Conservation (phyloP, 495 filamentous ascomycete species). For the Astrothelium subdiscretum region DNA sequence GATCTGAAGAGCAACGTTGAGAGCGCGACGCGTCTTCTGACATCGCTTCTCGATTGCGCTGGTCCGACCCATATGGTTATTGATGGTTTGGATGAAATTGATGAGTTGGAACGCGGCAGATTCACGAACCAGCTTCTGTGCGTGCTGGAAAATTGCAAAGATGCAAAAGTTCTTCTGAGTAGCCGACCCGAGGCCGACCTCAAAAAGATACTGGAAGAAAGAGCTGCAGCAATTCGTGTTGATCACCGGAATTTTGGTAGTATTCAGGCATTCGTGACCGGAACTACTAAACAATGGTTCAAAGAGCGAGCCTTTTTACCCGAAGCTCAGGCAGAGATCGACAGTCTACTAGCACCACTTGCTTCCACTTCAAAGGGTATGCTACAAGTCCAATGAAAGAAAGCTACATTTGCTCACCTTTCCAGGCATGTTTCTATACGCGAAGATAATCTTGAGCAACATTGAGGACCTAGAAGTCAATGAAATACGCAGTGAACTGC, state of each 20-base stretch:
- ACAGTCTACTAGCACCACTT: conserved; percentile 2
- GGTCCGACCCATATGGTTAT: conserved; percentile 19
- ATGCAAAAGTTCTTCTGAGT: neutral
- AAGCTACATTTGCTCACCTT: neutral
- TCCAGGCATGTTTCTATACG: neutral
- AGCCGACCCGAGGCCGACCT: neutral
- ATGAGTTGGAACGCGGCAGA: conserved; percentile 15
- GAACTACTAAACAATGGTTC: neutral
- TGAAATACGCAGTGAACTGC: neutral
- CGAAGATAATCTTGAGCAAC: neutral
- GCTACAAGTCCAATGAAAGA: neutral
- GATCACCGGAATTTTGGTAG: neutral
- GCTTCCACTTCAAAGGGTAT: conserved; percentile 8
- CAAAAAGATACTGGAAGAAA: neutral
- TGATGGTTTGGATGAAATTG: conserved; percentile 24
- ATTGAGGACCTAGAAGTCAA: neutral
- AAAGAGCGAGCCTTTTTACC: neutral
- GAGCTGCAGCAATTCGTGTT: neutral
- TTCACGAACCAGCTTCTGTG: neutral
- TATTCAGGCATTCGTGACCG: neutral
- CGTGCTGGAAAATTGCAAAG: neutral
- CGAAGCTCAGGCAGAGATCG: conserved; percentile 5
- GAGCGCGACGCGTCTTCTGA: neutral
- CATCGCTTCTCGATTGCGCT: conserved; percentile 6
- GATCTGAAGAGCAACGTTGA: neutral